A percentile compares a stretch with the other conserved stretches of the same genome.
These are phyloP conservation scores for Roridomyces roridus DNA, from an alignment of 768 basidiomycete species.

Conservation along the genomic window DNA sequence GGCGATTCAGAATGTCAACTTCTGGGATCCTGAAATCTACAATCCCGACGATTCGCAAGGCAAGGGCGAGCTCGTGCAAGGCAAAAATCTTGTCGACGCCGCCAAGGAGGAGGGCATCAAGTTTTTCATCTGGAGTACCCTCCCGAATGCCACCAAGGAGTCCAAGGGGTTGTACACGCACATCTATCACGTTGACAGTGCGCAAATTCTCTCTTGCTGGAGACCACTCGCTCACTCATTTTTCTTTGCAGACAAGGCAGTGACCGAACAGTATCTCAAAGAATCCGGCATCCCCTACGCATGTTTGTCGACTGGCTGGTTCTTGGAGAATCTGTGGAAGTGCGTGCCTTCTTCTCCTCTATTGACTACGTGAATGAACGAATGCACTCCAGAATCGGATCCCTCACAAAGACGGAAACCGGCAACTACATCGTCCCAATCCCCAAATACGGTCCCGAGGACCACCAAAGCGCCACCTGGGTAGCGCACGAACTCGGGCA, in stretches of 20 bases:
- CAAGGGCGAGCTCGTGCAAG: slow-evolving; percentile 29
- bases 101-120: slow-evolving; percentile 28
- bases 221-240: background rate
- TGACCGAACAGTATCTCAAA: slow-evolving; percentile 7
- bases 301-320: slow-evolving; percentile 9
- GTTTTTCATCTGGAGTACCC: slow-evolving; percentile 36
- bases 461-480: slow-evolving; percentile 18
- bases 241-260: slow-evolving; percentile 11
- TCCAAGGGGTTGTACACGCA: slow-evolving; percentile 12
- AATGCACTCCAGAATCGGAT: background rate
- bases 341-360: background rate
- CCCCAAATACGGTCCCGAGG: background rate
- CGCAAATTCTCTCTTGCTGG: background rate
- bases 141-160: slow-evolving; percentile 4
- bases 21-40: slow-evolving; percentile 31
- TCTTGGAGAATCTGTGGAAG: slow-evolving; percentile 23
- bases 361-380: too few relatives aligned
- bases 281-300: slow-evolving; percentile 11
- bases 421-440: slow-evolving; percentile 10
- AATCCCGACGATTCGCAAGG: slow-evolving; percentile 13
- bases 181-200: slow-evolving; percentile 32
- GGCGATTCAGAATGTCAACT: slow-evolving; percentile 32
- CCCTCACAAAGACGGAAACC: slow-evolving; percentile 6
- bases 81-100: slow-evolving; percentile 38
- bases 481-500: slow-evolving; percentile 16